Conservation (phyloP, 2,329 filamentous ascomycete genomes). For the Ceratocystis cubensis region DNA sequence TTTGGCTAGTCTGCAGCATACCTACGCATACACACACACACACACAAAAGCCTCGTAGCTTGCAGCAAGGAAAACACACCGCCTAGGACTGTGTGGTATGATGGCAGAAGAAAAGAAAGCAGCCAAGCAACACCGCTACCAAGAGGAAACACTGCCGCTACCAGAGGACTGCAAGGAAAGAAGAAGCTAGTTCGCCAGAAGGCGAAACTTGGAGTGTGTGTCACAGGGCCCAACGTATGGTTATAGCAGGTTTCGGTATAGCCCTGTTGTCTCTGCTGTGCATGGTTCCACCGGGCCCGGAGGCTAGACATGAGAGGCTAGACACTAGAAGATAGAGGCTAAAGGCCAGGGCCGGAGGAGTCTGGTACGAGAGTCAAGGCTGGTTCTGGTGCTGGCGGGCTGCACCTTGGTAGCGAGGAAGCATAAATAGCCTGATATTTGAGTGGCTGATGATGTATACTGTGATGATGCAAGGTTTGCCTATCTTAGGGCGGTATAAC, state of each 20-base stretch:
- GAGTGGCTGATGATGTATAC: neutral
- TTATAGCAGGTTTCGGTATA: conserved; percentile 5
- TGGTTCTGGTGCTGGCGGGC: neutral
- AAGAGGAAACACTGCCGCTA: neutral
- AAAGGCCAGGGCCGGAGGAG: neutral
- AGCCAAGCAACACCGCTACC: neutral
- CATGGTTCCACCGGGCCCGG: neutral
- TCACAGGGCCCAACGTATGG: neutral
- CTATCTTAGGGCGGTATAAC: neutral
- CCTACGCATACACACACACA: too few relatives aligned
- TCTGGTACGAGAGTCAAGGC: too few relatives aligned
- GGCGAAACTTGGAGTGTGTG: neutral
- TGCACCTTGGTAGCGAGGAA: neutral
- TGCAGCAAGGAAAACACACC: neutral
- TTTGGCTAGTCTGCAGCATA: neutral
- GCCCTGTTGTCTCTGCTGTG: conserved; percentile 6
- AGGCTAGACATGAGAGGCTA: neutral
- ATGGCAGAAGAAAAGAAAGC: neutral
- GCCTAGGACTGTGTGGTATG: neutral
- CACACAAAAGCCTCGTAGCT: too few relatives aligned
- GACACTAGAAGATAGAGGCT: neutral
- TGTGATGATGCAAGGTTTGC: neutral
- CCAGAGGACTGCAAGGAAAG: neutral
- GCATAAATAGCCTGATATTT: neutral
- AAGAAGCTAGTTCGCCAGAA: neutral